phyloP scores from a whole-genome alignment of 495 filamentous ascomycete species.

The Penicillium daleae region DNA sequence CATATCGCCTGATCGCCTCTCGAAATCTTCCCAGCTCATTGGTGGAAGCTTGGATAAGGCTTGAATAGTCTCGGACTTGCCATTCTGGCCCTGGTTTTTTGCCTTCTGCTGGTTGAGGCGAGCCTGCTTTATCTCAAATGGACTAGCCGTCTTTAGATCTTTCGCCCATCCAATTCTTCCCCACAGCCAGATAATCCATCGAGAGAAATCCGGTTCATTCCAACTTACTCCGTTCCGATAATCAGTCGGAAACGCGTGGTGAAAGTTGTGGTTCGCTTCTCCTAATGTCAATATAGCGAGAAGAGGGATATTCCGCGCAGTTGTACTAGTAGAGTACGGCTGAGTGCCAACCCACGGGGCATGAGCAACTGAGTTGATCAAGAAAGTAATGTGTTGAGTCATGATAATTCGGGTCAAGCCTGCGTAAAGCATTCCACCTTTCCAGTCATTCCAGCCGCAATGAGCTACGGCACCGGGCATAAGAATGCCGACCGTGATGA shows the following conservation, averaged over 20 bases:
- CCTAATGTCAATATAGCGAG: constrained; percentile 33
- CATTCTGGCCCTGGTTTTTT: not conserved
- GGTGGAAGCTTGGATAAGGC: not conserved
- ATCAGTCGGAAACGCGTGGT: constrained; percentile 37
- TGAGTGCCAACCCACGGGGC: constrained; percentile 34
- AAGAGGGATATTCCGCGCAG: constrained; percentile 29
- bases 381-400: constrained; percentile 35
- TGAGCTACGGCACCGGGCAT: constrained; percentile 30
- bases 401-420: constrained; percentile 29
- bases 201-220: constrained; percentile 34
- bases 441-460: constrained; percentile 33
- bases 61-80: not conserved
- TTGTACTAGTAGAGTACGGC: constrained; percentile 29
- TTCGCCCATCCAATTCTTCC: constrained; percentile 29
- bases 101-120: not conserved
- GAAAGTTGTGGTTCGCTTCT: constrained; percentile 40
- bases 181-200: constrained; percentile 34
- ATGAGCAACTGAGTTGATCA: constrained; percentile 40
- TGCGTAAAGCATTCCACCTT: constrained; percentile 34
- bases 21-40: constrained; percentile 8
- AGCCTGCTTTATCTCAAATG: constrained; percentile 26
- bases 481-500: constrained; percentile 19
- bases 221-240: constrained; percentile 38
- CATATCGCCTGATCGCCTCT: not conserved
- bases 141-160: constrained; percentile 26